Evolutionary conservation across 1,284 basidiomycete species (phyloP), one percentile per base, ranked within the genome.

Genomic region (Coniferiporia sulphurascens): DNA sequence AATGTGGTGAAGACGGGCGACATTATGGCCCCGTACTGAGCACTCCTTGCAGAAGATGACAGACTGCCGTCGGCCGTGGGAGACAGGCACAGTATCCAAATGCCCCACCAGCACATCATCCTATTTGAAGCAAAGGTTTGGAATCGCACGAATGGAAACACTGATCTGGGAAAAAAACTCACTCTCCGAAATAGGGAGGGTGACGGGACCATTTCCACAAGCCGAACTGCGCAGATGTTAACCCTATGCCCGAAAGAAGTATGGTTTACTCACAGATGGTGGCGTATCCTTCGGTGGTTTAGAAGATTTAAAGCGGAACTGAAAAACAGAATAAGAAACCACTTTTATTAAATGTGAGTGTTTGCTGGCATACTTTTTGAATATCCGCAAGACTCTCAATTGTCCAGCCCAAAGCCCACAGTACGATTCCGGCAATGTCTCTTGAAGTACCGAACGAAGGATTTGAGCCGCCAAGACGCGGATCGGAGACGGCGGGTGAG

Each of bases 161-260:
- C 32, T 32, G 13, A 49, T 35, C 5, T n/a, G 19, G 5, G 52
- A 34, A 32, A 35, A 5, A 45, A 21, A 76, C 80, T 69, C 68
- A 85, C 81, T 90, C 87, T 68, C 87, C 87, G 67, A 89, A 88
- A 69, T 89, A 91, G 7, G 87, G 84, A 32, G 89, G 88, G 63
- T 90, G 84, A 17, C 83, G 78, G 21, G 84, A 85, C 77, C 81
- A 87, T 9, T 67, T 73, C 83, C 83, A 85, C 2, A 84, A 60
- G 1, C 82, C 83, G 41, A 65, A 70, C 81, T 83, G 50, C 5
- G 27, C 35, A 35, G 27, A 51, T 22, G 35, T 57, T n/a, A 44
- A 34, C 36, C 12, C 49, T 27, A 19, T 36, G 17, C n/a, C 22
- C 34, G 19, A n/a, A 1, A n/a, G 3, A 10, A 10, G 13, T 12